Evolutionary conservation across 2,329 filamentous ascomycete species (phyloP).

Genomic region (Diaporthe citrichinensis): DNA sequence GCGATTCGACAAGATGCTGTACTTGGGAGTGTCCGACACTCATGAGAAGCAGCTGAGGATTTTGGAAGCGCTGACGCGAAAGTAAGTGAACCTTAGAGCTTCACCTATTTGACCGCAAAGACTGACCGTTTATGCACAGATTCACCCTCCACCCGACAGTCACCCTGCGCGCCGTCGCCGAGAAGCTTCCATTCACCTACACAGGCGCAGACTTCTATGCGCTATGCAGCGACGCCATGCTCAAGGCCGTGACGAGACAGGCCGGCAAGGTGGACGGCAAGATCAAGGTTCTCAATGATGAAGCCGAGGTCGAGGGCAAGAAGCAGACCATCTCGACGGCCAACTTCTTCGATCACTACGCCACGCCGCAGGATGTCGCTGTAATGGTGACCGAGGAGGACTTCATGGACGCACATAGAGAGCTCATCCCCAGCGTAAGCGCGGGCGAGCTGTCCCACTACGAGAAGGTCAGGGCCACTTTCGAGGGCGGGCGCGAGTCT

Average conservation of each 20-base stretch:
- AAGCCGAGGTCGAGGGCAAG: conserved; percentile 44
- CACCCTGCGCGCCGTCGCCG: conserved; percentile 81
- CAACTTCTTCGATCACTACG: conserved; percentile 95
- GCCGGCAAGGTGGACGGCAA: conserved; percentile 87
- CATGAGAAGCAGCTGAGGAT: conserved; percentile 97
- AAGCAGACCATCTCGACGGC: conserved; percentile 80
- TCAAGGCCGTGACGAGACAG: conserved; percentile 96
- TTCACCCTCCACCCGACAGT: conserved; percentile 87
- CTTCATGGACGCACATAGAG: conserved; percentile 83
- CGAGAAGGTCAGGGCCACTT: conserved; percentile 83
- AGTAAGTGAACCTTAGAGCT: conserved; percentile 71
- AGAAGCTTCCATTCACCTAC: conserved; percentile 91
- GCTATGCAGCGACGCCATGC: conserved; percentile 97
- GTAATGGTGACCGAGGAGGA: conserved; percentile 93
- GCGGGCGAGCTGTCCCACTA: conserved; percentile 94
- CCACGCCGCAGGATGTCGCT: conserved; percentile 83
- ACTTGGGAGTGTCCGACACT: conserved; percentile 94
- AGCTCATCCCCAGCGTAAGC: conserved; percentile 94
- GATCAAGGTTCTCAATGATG: conserved; percentile 76
- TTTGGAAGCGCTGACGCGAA: conserved; percentile 92
- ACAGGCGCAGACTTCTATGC: conserved; percentile 98
- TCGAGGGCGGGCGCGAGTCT: conserved; percentile 75
- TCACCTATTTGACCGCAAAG: not conserved
- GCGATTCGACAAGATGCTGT: conserved; percentile 98
- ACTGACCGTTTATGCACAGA: conserved; percentile 58